These are phyloP conservation scores for Boletus insuetus DNA, from an alignment of 768 basidiomycete genomes.

Conservation along the genomic window DNA sequence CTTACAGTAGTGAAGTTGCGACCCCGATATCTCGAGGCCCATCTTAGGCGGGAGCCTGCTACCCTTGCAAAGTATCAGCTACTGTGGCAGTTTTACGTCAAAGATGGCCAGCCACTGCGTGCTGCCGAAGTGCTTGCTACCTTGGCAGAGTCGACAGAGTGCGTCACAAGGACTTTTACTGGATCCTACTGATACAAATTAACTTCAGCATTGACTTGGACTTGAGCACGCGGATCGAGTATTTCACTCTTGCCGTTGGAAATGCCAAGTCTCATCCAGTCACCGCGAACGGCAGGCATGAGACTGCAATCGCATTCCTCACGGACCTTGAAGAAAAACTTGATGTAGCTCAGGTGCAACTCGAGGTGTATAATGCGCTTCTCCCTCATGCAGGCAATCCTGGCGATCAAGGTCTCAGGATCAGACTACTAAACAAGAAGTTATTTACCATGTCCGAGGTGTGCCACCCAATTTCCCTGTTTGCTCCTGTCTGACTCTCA, in stretches of 20 bases:
- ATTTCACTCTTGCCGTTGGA: conserved; percentile 89
- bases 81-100: conserved; percentile 96
- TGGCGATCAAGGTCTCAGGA: conserved; percentile 59
- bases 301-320: conserved; percentile 93
- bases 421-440: conserved; percentile 53
- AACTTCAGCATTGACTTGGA: conserved; percentile 56
- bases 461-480: conserved; percentile 18
- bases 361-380: conserved; percentile 80
- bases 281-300: conserved; percentile 70
- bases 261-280: conserved; percentile 95
- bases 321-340: conserved; percentile 93
- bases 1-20: conserved; percentile 55
- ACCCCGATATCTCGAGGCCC: conserved; percentile 84
- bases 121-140: conserved; percentile 84
- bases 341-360: conserved; percentile 94
- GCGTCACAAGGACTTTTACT: conserved; percentile 24
- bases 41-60: conserved; percentile 77
- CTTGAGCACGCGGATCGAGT: conserved; percentile 80
- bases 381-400: conserved; percentile 59
- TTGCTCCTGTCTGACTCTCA: conserved; percentile 9
- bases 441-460: conserved; percentile 88
- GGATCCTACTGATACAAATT: background rate
- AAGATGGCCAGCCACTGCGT: conserved; percentile 80
- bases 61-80: conserved; percentile 83
- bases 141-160: conserved; percentile 85